Percentiles rank a stretch among this genome's conserved stretches.
These are phyloP conservation scores for Metschnikowia noctiluminum DNA, from an alignment of 805 yeast species.

Conservation along the genomic window DNA sequence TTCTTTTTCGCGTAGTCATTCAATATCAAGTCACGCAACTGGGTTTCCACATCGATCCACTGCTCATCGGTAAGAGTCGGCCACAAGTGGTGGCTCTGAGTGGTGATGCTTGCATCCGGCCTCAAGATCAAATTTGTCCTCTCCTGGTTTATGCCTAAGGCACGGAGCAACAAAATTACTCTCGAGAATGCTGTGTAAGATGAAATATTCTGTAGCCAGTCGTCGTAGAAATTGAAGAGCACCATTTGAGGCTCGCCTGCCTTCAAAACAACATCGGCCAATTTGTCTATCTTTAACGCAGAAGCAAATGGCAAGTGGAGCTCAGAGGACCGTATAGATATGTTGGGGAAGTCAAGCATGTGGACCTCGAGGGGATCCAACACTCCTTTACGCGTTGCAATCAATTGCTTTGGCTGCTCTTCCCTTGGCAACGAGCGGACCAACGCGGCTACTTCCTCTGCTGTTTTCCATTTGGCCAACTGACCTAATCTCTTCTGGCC, in stretches of 20 bases:
- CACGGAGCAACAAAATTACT: conserved; percentile 75
- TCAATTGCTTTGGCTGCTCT: conserved; percentile 91
- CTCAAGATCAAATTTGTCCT: conserved; percentile 69
- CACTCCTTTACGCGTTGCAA: conserved; percentile 87
- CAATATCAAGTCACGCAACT: conserved; percentile 82
- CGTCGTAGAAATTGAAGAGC: conserved; percentile 86
- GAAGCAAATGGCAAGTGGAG: conserved; percentile 85
- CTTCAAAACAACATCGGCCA: conserved; percentile 71
- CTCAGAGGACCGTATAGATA: conserved; percentile 85
- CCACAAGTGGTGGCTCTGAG: conserved; percentile 86
- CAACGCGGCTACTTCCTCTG: conserved; percentile 93
- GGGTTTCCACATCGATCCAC: conserved; percentile 88
- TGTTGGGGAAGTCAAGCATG: conserved; percentile 93
- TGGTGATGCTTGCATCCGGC: conserved; percentile 67
- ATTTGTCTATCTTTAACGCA: conserved; percentile 74
- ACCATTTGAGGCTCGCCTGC: conserved; percentile 95
- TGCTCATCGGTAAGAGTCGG: conserved; percentile 84
- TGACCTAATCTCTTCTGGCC: conserved; percentile 95
- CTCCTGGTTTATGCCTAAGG: conserved; percentile 73
- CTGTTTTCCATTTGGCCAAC: conserved; percentile 96
- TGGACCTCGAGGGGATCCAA: conserved; percentile 94
- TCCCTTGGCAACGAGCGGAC: conserved; percentile 85
- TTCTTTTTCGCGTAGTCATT: conserved; percentile 82
- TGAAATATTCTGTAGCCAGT: conserved; percentile 78
- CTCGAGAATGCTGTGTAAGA: conserved; percentile 94